Evolutionary conservation across 1,284 basidiomycete genomes (phyloP).

Genomic region (Malassezia arunalokei): DNA sequence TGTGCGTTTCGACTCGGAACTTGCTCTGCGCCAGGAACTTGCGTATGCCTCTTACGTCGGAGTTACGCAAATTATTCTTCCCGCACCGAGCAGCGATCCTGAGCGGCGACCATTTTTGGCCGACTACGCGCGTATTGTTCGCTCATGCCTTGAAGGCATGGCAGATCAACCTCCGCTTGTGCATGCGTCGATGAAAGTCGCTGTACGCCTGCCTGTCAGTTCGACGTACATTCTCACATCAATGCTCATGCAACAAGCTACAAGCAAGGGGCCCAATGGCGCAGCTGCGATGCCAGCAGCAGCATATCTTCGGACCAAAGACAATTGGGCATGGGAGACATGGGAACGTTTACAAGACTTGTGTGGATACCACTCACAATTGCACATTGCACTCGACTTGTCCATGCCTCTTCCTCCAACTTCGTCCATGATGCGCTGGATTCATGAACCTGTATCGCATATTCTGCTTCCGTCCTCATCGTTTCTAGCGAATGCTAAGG

Average conservation of each 20-base stretch:
- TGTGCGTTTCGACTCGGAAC: conserved; percentile 87
- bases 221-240: conserved; percentile 26
- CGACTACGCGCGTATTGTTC: conserved; percentile 79
- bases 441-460: conserved; percentile 75
- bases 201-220: conserved; percentile 38
- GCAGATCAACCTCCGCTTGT: conserved; percentile 25
- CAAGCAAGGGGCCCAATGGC: conserved; percentile 14
- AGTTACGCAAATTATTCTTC: conserved; percentile 70
- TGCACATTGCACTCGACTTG: conserved; percentile 71
- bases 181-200: conserved; percentile 29
- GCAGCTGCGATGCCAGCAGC: conserved; percentile 47
- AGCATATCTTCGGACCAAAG: conserved; percentile 63
- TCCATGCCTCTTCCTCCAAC: conserved; percentile 57
- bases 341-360: conserved; percentile 86
- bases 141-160: conserved; percentile 23
- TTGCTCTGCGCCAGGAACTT: conserved; percentile 84
- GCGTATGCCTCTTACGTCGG: conserved; percentile 85
- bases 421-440: conserved; percentile 67
- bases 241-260: conserved; percentile 24
- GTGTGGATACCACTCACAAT: conserved; percentile 70
- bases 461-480: conserved; percentile 76
- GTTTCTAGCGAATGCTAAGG: conserved; percentile 91
- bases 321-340: conserved; percentile 66
- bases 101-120: conserved; percentile 59
- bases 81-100: conserved; percentile 64